Evolutionary conservation across 2,329 filamentous ascomycete genomes (phyloP), one percentile per base, ranked within the genome.

Genomic region (Harringtonia aguacate): DNA sequence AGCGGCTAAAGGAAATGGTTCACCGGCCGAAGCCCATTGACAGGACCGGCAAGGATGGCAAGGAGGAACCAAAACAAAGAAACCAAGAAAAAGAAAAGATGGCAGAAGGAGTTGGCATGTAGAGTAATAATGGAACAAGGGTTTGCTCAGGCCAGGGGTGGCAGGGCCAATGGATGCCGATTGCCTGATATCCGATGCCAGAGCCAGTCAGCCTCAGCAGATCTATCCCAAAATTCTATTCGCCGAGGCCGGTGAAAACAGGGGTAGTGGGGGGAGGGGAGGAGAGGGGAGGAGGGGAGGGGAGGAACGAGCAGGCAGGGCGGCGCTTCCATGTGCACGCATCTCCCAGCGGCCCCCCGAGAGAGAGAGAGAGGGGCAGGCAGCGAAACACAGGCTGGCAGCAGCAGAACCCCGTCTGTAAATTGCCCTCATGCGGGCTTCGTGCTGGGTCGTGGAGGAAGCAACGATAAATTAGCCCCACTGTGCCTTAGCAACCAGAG

Each of bases 1-100:
- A 83, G 69, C 77, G 86, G 53, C 63, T 97, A 55, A 73, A 67
- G 50, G 69, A 88, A 58, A 58, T 95, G 50, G 75, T 90, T 24
- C 52, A 58, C 43, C 41, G 7, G 38, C n/a, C 38, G 3, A 22
- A 21, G 27, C 27, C 37, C 24, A 7, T 12, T 18, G 27, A 4
- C 4, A 30, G 30, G 14, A 44, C 20, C 21, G 21, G 12, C 15
- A 35, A 10, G 21, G 14, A 13, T 22, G 41, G 21, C 17, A 39
- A n/a, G 36, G 27, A 34, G 31, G 38, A 34, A 29, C 34, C n/a
- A n/a, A 22, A 31, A 20, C 15, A 21, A 17, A n/a, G 5, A 17
- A 36, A 27, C 12, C 5, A 36, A 36, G 31, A 29, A 21, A 39
- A 41, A 7, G 35, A 22, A 10, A 17, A 47, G 22, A 36, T 28